phyloP scores from a whole-genome alignment of 202 grass and related monocot species.

The Elaeis oleifera region DNA sequence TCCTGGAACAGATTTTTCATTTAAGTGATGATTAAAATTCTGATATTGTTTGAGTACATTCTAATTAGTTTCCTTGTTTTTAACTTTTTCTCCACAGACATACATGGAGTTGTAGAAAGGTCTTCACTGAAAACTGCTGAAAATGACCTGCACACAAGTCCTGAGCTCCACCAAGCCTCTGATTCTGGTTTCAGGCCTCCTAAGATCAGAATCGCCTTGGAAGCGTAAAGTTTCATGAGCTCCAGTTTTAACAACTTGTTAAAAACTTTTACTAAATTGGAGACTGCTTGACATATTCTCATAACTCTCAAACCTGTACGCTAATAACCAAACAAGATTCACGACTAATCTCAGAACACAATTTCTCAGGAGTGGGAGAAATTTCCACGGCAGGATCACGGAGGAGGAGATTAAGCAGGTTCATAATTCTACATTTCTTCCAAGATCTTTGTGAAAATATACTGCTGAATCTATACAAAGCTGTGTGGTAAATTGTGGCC shows the following conservation, averaged over 20 bases:
- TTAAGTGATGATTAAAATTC: too few species aligned
- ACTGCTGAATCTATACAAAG: background rate
- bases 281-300: background rate
- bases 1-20: too few species aligned
- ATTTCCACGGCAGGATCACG: constrained; percentile 26
- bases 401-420: constrained; percentile 65
- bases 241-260: background rate
- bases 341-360: background rate
- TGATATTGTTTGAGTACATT: too few species aligned
- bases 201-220: constrained; percentile 44
- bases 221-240: constrained; percentile 29
- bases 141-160: background rate
- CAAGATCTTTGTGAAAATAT: background rate
- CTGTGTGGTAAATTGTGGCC: background rate
- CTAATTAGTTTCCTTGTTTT: background rate
- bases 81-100: background rate
- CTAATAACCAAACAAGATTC: background rate
- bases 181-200: constrained; percentile 19
- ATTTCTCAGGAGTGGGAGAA: constrained; percentile 26
- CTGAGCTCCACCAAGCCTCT: constrained; percentile 9
- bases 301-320: background rate
- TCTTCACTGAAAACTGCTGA: background rate
- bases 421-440: background rate
- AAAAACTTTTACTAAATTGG: background rate
- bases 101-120: background rate